Conservation (phyloP, 2,329 filamentous ascomycete species). For the Harringtonia lauricola region DNA sequence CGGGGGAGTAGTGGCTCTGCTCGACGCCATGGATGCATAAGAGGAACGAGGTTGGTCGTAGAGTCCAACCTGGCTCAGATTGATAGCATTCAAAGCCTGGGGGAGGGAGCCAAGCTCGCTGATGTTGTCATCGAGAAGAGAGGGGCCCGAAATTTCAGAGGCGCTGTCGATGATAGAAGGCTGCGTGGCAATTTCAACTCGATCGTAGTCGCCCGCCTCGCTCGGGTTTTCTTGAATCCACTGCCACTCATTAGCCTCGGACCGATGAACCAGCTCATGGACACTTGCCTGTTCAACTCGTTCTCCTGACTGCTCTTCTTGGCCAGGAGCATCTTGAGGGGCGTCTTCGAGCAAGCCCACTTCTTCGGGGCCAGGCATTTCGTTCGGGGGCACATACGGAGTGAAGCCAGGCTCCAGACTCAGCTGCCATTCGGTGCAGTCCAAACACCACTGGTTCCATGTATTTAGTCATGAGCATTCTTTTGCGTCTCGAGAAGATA, state of each 20-base stretch:
- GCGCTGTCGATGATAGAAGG: constrained; percentile 1
- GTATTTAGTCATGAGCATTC: constrained; percentile 2
- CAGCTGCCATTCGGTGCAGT: constrained; percentile 22
- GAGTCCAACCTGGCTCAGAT: constrained; percentile 1
- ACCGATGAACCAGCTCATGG: not conserved
- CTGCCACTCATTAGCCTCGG: not conserved
- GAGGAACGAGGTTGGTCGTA: not conserved
- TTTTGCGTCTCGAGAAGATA: too few species aligned
- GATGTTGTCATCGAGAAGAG: constrained; percentile 6
- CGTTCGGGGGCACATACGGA: constrained; percentile 13
- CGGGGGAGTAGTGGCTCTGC: too few species aligned
- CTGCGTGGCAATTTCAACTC: constrained; percentile 2
- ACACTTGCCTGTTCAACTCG: constrained; percentile 5
- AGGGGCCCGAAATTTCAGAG: constrained; percentile 2
- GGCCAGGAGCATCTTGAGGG: not conserved
- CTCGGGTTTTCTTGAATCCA: constrained; percentile 13
- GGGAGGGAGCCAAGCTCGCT: constrained; percentile 3
- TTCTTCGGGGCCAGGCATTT: constrained; percentile 4
- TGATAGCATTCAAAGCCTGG: constrained; percentile 9
- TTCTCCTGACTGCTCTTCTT: not conserved
- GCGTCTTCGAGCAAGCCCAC: not conserved
- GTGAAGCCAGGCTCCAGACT: constrained; percentile 14
- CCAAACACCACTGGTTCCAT: constrained; percentile 21
- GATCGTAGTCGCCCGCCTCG: constrained; percentile 8
- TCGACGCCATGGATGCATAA: not conserved